Conservation (phyloP, 805 yeast genomes). For the Candida methanosorbosa region DNA sequence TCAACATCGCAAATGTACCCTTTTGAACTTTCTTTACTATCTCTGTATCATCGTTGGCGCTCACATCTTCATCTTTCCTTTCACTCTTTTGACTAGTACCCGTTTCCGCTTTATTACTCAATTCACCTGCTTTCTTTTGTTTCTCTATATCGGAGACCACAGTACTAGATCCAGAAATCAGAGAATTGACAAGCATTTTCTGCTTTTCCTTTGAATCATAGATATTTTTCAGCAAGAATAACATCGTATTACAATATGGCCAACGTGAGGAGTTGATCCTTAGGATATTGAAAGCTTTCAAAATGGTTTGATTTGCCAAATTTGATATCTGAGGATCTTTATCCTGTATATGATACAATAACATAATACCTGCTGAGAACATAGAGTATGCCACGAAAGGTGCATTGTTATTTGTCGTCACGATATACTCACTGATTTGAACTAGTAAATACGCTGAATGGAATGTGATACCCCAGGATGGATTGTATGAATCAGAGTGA, state of each 20-base stretch:
- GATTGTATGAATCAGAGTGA: constrained; percentile 35
- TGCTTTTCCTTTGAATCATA: constrained; percentile 24
- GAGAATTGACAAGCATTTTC: background rate
- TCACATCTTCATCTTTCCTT: too few species aligned
- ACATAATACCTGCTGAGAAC: constrained; percentile 59
- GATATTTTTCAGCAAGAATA: constrained; percentile 37
- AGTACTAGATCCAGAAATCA: too few species aligned
- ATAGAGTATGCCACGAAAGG: constrained; percentile 33
- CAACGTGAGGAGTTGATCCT: constrained; percentile 39
- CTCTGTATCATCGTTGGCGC: too few species aligned
- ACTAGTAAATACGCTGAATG: constrained; percentile 75
- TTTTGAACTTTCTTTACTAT: too few species aligned
- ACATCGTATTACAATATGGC: constrained; percentile 43
- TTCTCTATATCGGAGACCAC: background rate
- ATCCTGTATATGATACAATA: constrained; percentile 53
- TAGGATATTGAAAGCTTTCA: constrained; percentile 22
- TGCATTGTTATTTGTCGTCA: constrained; percentile 36
- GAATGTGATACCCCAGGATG: constrained; percentile 74
- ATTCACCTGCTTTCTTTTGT: background rate
- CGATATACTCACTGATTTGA: constrained; percentile 47
- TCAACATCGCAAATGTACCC: too few species aligned
- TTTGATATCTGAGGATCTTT: constrained; percentile 15
- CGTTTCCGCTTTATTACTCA: too few species aligned
- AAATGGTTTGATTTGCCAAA: constrained; percentile 15
- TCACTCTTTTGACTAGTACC: too few species aligned